Evolutionary conservation across 768 basidiomycete species (phyloP), one percentile per base, ranked within the genome.

Genomic region (Russula sp.): DNA sequence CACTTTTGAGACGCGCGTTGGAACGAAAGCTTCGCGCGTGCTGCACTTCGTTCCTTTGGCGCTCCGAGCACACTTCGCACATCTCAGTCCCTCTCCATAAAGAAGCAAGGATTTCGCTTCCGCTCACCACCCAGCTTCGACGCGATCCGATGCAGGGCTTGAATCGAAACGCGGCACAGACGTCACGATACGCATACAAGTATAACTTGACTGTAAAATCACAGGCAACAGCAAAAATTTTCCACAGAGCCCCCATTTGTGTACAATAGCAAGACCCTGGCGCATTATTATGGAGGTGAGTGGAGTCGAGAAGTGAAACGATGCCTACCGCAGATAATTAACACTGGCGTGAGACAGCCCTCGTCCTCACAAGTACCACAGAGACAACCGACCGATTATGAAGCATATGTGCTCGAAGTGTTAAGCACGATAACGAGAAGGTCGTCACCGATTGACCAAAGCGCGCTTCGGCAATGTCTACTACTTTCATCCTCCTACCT

Each of bases 401-500:
- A 77, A 14, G 73, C 79, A 18, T 84, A 87, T 68, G 85, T 89
- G 45, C 73, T 86, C 51, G 73, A 78, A 48, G 76, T 80, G 31
- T 75, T 91, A 37, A 77, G 79, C 34, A 78, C 76, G 37, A 84
- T 80, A 75, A 82, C 78, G 4, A 77, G 75, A 59, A 72, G 75
- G 56, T 69, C 76, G 3, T 76, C 79, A 2, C 68, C 73, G 2
- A 79, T 91, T 35, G 83, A 89, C 73, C 89, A 91, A 74, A 69
- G 69, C 14, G 69, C 80, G 42, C 77, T 91, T 47, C 82, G 86
- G 60, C 82, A 82, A 42, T 87, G 84, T 70, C 76, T 91, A 52
- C 79, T 79, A 16, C 82, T 91, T 44, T 81, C 90, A 14, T 86
- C 90, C 1, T 88, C 89, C n/a, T 90, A 86, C 70, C 82, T 91